Conservation (phyloP, 179 eudicot genomes). For the Beta lomatogona region DNA sequence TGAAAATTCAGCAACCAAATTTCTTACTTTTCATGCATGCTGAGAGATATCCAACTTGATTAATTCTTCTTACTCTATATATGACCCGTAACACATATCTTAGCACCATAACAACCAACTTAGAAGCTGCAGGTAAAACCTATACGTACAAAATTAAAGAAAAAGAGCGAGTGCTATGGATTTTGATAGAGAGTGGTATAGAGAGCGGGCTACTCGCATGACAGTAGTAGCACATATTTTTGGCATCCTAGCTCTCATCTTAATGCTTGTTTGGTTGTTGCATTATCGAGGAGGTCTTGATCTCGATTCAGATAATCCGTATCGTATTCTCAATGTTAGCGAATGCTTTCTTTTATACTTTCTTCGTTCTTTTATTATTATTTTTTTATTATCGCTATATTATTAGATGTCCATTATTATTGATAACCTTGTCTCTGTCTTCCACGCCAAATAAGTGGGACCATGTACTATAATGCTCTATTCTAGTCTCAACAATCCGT, state of each 20-base stretch:
- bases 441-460: too few species aligned
- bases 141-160: neutral
- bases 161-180: slow-evolving; percentile 5
- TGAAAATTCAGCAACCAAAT: slow-evolving; percentile 1
- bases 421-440: too few species aligned
- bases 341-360: neutral
- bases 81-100: neutral
- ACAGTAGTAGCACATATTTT: slow-evolving; percentile 40
- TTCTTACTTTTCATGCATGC: neutral
- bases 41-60: neutral
- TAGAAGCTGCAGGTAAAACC: neutral
- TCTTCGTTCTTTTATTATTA: neutral
- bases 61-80: neutral
- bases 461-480: too few species aligned
- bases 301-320: slow-evolving; percentile 34
- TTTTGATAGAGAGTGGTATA: slow-evolving; percentile 34
- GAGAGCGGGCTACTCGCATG: slow-evolving; percentile 30
- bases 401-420: too few species aligned
- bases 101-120: neutral
- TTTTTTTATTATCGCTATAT: too few species aligned
- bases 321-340: slow-evolving; percentile 35
- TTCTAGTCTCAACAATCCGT: too few species aligned
- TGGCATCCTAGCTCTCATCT: slow-evolving; percentile 29
- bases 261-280: slow-evolving; percentile 44
- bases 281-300: slow-evolving; percentile 41